phyloP scores from a whole-genome alignment of 352 stramenopile genomes.

The Phytophthora kernoviae region DNA sequence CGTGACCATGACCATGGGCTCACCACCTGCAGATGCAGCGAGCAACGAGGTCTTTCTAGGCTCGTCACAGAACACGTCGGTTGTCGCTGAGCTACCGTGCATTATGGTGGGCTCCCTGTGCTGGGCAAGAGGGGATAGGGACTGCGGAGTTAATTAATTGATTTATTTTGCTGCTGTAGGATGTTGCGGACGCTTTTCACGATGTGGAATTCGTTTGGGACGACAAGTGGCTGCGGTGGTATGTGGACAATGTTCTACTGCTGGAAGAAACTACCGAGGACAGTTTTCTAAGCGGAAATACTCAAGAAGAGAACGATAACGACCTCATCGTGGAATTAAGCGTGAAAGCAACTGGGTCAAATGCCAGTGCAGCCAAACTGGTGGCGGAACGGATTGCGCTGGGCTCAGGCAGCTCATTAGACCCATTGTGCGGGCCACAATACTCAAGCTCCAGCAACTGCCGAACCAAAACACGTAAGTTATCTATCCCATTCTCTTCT shows the following conservation, averaged over 20 bases:
- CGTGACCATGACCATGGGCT: slow-evolving; percentile 34
- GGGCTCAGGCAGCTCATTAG: slow-evolving; percentile 23
- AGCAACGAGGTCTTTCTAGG: slow-evolving; percentile 29
- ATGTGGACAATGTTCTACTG: slow-evolving; percentile 55
- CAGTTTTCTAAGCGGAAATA: background rate
- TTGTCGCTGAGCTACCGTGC: slow-evolving; percentile 47
- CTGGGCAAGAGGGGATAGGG: background rate
- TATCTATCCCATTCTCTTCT: background rate
- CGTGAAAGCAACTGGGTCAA: slow-evolving; percentile 6
- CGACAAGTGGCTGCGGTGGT: slow-evolving; percentile 61
- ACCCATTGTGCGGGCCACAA: slow-evolving; percentile 38
- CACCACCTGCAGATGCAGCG: slow-evolving; percentile 9
- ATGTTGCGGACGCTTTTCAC: slow-evolving; percentile 33
- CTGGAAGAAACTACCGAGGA: slow-evolving; percentile 43
- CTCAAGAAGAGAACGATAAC: slow-evolving; percentile 1
- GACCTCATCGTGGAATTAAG: slow-evolving; percentile 34
- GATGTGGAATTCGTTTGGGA: slow-evolving; percentile 53
- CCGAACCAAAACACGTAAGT: slow-evolving; percentile 47
- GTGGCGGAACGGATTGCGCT: slow-evolving; percentile 34
- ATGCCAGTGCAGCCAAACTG: slow-evolving; percentile 4
- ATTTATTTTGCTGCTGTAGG: slow-evolving; percentile 17
- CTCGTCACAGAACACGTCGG: slow-evolving; percentile 39
- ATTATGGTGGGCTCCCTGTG: slow-evolving; percentile 21
- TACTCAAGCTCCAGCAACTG: slow-evolving; percentile 46
- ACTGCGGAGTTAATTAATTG: background rate